A percentile compares a stretch with the other conserved stretches of the same genome.
Conservation (phyloP, 257 asterid genomes). For the Hygrophila difformis region DNA sequence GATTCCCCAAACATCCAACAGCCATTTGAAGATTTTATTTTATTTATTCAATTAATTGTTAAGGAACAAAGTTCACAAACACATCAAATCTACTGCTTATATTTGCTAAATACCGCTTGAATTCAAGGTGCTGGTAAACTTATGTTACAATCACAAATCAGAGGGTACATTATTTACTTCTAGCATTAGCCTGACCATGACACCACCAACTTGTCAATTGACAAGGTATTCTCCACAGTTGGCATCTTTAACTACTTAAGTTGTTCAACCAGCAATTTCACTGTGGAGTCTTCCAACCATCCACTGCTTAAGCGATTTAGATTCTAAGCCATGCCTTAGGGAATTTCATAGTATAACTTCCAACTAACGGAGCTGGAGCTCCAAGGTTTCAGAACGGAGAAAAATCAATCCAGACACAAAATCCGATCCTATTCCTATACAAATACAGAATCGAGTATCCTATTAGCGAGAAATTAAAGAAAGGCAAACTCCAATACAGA, state of each 20-base stretch:
- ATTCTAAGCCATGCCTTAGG: not conserved
- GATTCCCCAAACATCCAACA: not conserved
- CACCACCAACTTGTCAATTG: not conserved
- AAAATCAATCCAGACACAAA: not conserved
- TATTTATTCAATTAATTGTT: not conserved
- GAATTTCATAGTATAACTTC: slow-evolving; percentile 1
- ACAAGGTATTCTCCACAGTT: no score
- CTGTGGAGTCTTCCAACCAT: no score
- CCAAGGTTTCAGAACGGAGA: not conserved
- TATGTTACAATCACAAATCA: not conserved
- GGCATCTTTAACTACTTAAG: no score
- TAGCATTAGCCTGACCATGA: not conserved
- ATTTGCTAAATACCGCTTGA: not conserved
- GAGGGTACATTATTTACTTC: not conserved
- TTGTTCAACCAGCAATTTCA: no score
- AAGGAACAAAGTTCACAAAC: not conserved
- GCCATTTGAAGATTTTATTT: no score
- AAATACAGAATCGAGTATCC: no score
- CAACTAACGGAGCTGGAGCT: not conserved
- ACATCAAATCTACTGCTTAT: not conserved
- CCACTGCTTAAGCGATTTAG: no score
- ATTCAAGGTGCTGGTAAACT: not conserved
- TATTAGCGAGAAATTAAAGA: no score
- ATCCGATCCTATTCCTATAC: not conserved
- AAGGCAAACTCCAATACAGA: not conserved